Conservation (phyloP, 495 filamentous ascomycete species). For the Talaromyces liani region DNA sequence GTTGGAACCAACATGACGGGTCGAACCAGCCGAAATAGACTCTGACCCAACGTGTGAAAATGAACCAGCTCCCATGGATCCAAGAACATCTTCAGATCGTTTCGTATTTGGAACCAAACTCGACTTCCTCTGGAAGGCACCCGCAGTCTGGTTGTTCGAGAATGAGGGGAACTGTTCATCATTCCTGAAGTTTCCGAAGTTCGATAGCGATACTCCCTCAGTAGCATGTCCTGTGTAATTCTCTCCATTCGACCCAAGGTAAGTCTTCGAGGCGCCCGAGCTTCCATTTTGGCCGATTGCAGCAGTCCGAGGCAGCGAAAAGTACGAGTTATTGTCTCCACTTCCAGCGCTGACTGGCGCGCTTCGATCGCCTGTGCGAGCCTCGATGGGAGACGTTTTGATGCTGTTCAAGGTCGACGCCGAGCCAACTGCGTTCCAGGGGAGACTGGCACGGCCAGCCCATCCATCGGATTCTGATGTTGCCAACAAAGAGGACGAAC, state of each 20-base stretch:
- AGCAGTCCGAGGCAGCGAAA: conserved; percentile 26
- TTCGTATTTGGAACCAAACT: conserved; percentile 16
- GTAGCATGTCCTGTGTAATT: conserved; percentile 25
- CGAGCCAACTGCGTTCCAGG: conserved; percentile 51
- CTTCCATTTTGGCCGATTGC: conserved; percentile 19
- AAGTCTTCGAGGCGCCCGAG: conserved; percentile 23
- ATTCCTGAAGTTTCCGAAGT: conserved; percentile 22
- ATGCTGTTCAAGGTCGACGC: conserved; percentile 32
- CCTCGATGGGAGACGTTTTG: conserved; percentile 43
- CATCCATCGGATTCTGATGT: conserved; percentile 58
- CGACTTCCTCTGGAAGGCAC: conserved; percentile 24
- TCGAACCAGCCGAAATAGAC: conserved; percentile 14
- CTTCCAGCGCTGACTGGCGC: conserved; percentile 31
- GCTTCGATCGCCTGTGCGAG: conserved; percentile 34
- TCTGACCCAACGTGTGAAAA: conserved; percentile 25
- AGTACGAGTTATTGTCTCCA: conserved; percentile 33
- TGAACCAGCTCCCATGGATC: conserved; percentile 21
- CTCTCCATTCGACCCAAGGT: conserved; percentile 26
- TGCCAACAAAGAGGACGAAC: conserved; percentile 58
- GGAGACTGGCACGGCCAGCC: conserved; percentile 36
- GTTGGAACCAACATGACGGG: conserved; percentile 19
- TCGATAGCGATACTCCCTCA: conserved; percentile 26
- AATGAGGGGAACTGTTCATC: conserved; percentile 28
- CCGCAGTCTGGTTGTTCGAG: conserved; percentile 21
- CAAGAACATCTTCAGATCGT: conserved; percentile 23